Conservation (phyloP, 1,139 yeast genomes). For the Lodderomyces margitis region DNA sequence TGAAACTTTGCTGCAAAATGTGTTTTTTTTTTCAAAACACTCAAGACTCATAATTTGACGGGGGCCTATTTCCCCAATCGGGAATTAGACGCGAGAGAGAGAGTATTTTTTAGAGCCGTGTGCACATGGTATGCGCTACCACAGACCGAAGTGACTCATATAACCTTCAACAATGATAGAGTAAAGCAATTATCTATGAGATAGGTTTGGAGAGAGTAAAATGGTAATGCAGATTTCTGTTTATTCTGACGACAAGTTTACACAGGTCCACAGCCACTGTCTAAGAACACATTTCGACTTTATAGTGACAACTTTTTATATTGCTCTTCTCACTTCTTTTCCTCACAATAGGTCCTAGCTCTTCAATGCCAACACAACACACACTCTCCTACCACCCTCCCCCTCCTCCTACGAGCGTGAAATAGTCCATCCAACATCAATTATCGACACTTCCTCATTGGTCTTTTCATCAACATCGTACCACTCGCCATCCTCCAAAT, state of each 20-base stretch:
- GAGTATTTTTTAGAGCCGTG: background rate
- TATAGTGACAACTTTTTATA: too few relatives aligned
- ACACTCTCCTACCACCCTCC: background rate
- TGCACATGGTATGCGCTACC: background rate
- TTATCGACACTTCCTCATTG: constrained; percentile 75
- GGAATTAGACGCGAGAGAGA: background rate
- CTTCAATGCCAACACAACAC: too few relatives aligned
- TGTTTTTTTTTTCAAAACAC: background rate
- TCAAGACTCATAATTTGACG: constrained; percentile 1
- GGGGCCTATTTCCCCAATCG: background rate
- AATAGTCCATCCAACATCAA: constrained; percentile 60
- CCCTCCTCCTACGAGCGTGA: constrained; percentile 7
- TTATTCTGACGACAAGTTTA: too few relatives aligned
- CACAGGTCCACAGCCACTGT: too few relatives aligned
- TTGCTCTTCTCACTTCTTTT: too few relatives aligned
- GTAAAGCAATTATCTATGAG: too few relatives aligned
- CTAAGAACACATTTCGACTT: too few relatives aligned
- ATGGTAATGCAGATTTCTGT: too few relatives aligned
- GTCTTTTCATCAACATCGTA: constrained; percentile 92
- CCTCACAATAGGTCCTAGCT: too few relatives aligned
- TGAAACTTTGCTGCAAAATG: background rate
- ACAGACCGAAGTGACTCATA: background rate
- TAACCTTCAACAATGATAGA: too few relatives aligned
- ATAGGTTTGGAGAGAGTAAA: too few relatives aligned
- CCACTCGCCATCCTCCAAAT: constrained; percentile 82